Conservation (phyloP, 2,329 filamentous ascomycete species). For the Xylariales sp. region DNA sequence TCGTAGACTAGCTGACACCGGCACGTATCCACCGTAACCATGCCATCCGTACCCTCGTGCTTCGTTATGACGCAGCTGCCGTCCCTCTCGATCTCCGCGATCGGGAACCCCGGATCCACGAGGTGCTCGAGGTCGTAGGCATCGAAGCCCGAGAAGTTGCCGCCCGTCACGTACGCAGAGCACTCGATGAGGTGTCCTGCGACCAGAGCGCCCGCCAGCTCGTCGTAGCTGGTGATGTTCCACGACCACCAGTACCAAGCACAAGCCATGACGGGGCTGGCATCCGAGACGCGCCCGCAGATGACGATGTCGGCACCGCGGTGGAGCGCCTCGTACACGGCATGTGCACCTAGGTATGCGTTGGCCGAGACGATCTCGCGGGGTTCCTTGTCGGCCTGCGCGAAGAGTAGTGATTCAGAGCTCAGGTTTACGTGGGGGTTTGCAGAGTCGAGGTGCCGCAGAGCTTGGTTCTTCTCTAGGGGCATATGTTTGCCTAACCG, state of each 20-base stretch:
- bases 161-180: slow-evolving; percentile 35
- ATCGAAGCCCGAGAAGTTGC: slow-evolving; percentile 39
- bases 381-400: background rate
- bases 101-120: slow-evolving; percentile 13
- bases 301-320: slow-evolving; percentile 15
- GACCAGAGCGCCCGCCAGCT: slow-evolving; percentile 21
- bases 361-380: slow-evolving; percentile 4
- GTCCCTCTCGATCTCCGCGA: slow-evolving; percentile 2
- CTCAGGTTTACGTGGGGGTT: background rate
- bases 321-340: slow-evolving; percentile 5
- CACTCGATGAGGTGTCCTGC: slow-evolving; percentile 41
- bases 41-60: slow-evolving; percentile 14
- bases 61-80: slow-evolving; percentile 9
- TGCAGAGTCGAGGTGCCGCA: slow-evolving; percentile 2
- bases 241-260: slow-evolving; percentile 13
- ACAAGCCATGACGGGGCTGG: slow-evolving; percentile 12
- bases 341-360: background rate
- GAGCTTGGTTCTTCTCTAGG: background rate
- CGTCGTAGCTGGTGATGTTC: slow-evolving; percentile 6
- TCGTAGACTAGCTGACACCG: slow-evolving; percentile 38
- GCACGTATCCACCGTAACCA: slow-evolving; percentile 21
- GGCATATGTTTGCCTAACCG: background rate
- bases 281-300: slow-evolving; percentile 15
- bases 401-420: background rate
- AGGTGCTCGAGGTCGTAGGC: slow-evolving; percentile 10